Base-by-base conservation (phyloP, 1,139 yeast genomes). In the Lodderomyces elongisporus region DNA sequence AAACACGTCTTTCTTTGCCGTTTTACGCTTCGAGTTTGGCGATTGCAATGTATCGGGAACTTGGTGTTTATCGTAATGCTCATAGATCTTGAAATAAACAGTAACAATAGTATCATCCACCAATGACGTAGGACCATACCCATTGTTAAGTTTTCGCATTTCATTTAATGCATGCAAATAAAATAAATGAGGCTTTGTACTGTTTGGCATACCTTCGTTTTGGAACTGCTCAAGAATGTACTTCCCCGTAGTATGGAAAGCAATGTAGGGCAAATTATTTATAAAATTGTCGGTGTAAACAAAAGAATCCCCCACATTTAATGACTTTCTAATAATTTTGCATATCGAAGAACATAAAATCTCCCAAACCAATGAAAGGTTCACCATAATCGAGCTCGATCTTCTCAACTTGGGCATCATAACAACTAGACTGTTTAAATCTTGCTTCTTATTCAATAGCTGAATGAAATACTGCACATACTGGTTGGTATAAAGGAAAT, bases 121-220 rank as follows among this genome's bases (percentile, higher is more conserved):
- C 18, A 75, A 61, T 0, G 91, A 81, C 0, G 94, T 83, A 0
- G 94, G 80, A 0, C 89, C 91, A 52, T 79, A 81, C 0, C 95
- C 95, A 49, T 79, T 84, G 40, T 87, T 85, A 51, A 81, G 64
- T 38, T 83, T 74, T 41, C 85, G 71, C 50, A 84, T 66, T 35
- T 82, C 91, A 12, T 72, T 69, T 2, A 79, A 60, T 23, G 78
- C 79, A 42, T 62, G 63, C 16, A 84, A 52, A 27, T 74, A 58
- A 34, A 70, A 65, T 4, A 76, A 45, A 18, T 56, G 47, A 1
- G 63, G 51, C 32, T 60, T 55, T 24, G 61, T 36, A 5, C 46
- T 50, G 9, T 51, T 43, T 1, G 68, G 60, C 5, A 61, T 41
- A 1, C 56, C 52, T 8, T 64, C 61, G 3, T 51, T 46, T 14